These are phyloP conservation scores for Kodamaea sp. DNA, from an alignment of 1,139 yeast genomes.

Conservation along the genomic window DNA sequence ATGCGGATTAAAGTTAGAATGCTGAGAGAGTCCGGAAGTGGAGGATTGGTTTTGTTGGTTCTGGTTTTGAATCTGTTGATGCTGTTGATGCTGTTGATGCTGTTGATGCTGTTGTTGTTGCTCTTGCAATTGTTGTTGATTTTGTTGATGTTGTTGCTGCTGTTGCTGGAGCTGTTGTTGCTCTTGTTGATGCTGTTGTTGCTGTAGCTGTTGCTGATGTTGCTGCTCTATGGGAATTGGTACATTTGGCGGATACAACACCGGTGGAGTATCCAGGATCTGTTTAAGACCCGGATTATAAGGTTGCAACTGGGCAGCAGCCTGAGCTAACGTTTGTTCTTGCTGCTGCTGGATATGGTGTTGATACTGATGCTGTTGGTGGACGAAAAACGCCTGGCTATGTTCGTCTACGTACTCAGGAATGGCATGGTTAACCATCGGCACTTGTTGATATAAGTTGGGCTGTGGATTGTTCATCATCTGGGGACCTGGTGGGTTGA, in stretches of 20 bases:
- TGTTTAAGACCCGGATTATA: slow-evolving; percentile 3
- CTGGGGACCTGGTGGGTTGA: too few relatives aligned
- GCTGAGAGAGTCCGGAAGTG: background rate
- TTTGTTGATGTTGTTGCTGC: slow-evolving; percentile 12
- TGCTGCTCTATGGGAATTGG: slow-evolving; percentile 9
- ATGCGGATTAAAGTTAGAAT: background rate
- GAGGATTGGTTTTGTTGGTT: too few relatives aligned
- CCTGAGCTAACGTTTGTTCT: slow-evolving; percentile 4
- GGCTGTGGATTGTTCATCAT: slow-evolving; percentile 3
- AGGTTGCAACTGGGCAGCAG: slow-evolving; percentile 5
- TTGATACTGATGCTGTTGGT: slow-evolving; percentile 13
- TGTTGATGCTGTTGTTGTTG: slow-evolving; percentile 4
- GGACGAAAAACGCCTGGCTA: slow-evolving; percentile 9
- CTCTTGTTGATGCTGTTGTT: background rate
- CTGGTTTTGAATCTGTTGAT: too few relatives aligned
- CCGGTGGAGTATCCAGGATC: slow-evolving; percentile 3
- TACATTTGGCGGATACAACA: slow-evolving; percentile 8
- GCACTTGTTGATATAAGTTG: too few relatives aligned
- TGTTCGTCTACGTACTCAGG: slow-evolving; percentile 9
- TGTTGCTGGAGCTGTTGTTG: slow-evolving; percentile 2
- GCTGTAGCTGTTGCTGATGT: slow-evolving; percentile 1
- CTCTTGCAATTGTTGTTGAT: too few relatives aligned
- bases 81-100: background rate
- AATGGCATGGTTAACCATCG: too few relatives aligned
- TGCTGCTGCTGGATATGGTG: slow-evolving; percentile 9